Evolutionary conservation across 345 rosid genomes (phyloP), one percentile per base, ranked within the genome.

Genomic region (Fremontodendron californicum): DNA sequence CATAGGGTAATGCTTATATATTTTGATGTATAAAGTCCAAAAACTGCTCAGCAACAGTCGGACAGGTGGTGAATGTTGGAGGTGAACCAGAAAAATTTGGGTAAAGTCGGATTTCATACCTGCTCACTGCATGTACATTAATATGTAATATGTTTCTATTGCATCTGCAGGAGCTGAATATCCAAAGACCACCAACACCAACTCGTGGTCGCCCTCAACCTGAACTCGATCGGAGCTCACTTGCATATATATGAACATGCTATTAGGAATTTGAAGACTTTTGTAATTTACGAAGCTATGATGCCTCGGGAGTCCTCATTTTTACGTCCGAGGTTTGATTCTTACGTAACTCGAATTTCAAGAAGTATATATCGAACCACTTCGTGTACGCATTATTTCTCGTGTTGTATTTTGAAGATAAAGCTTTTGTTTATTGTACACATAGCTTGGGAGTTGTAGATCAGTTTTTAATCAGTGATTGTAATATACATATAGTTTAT

Each of bases 141-240:
- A 19, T 13, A 4, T 31, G 0, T 61, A 23, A 45, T 27, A 21
- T 61, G 16, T 62, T 45, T 62, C 16, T 54, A 9, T 25, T 49
- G 58, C 51, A 25, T n/a, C n/a, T 77, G 54, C 87, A 96, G 99
- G 99, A 96, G 86, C 96, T 96, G 27, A 96, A 96, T 83, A 92
- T 93, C 77, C 99, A 96, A 89, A 92, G 99, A 80, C 99, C 99
- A 0, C 99, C 97, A 3, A 96, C 98, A 29, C 99, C 99, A 40
- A 96, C 98, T 15, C 84, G 97, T 74, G 99, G 99, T 79, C 92
- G 95, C 55, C 99, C 98, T 15, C 98, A 91, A 79, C 98, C 99
- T 0, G 92, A 90, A 76, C 93, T 71, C 63, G 97, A 92, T 83
- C 87, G 99, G 71, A 87, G 86, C 86, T 96, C 99, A 19, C 96